phyloP scores from a whole-genome alignment of 2,329 filamentous ascomycete genomes.

The Passalora sequoiae region DNA sequence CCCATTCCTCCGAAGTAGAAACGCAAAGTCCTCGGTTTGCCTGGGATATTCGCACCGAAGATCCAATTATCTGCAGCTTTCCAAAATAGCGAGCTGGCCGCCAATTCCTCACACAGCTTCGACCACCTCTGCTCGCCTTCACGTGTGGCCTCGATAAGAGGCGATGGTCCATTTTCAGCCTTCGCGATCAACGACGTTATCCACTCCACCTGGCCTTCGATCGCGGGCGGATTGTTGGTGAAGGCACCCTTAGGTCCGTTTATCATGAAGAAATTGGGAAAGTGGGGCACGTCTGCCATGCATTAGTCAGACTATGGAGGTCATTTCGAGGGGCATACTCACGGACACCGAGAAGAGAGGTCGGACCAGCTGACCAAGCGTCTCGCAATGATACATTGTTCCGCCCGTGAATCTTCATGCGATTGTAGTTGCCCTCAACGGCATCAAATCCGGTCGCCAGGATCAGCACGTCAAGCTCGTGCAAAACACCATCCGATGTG shows the following conservation, averaged over 20 bases:
- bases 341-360: conserved; percentile 36
- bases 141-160: conserved; percentile 26
- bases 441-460: conserved; percentile 45
- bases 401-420: conserved; percentile 31
- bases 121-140: conserved; percentile 30
- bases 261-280: conserved; percentile 43
- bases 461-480: conserved; percentile 42
- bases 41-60: conserved; percentile 28
- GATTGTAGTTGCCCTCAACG: conserved; percentile 33
- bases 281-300: conserved; percentile 18
- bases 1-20: conserved; percentile 27
- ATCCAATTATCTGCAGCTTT: conserved; percentile 30
- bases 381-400: conserved; percentile 29
- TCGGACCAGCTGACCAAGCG: conserved; percentile 31
- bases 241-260: conserved; percentile 39
- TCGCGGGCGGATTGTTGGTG: conserved; percentile 35
- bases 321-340: too few relatives aligned
- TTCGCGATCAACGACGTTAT: conserved; percentile 21
- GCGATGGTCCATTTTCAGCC: conserved; percentile 17
- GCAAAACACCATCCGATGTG: conserved; percentile 36
- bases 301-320: too few relatives aligned
- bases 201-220: conserved; percentile 34
- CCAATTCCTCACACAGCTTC: conserved; percentile 25
- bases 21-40: conserved; percentile 25
- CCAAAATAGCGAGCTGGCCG: conserved; percentile 26